These are phyloP conservation scores for Nepenthes gracilis DNA, from an alignment of 148 eudicot species.

Conservation along the genomic window DNA sequence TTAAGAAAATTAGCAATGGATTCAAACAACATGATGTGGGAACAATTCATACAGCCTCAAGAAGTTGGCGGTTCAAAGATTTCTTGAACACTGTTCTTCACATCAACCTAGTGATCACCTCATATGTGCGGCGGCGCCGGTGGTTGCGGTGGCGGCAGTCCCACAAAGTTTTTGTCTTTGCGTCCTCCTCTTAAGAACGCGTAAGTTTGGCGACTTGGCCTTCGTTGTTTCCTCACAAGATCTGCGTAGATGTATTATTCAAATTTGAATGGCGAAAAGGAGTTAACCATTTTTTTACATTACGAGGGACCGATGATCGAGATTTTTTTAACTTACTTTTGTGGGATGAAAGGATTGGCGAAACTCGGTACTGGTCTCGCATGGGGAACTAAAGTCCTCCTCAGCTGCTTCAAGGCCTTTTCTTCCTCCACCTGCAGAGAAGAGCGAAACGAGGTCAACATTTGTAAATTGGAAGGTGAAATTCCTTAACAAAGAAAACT, in stretches of 20 bases:
- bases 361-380: slow-evolving; percentile 89
- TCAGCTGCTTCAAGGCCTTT: slow-evolving; percentile 87
- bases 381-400: slow-evolving; percentile 87
- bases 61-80: too few species aligned
- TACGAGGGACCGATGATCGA: not conserved
- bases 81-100: too few species aligned
- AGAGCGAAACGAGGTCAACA: not conserved
- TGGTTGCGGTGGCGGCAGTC: not conserved
- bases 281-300: not conserved
- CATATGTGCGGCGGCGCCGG: too few species aligned
- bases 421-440: slow-evolving; percentile 79
- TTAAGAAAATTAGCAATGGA: too few species aligned
- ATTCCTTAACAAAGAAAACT: not conserved
- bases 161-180: slow-evolving; percentile 18
- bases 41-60: too few species aligned
- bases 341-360: slow-evolving; percentile 64
- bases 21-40: too few species aligned
- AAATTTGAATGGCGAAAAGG: not conserved
- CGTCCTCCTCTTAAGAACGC: slow-evolving; percentile 34
- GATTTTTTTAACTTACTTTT: slow-evolving; percentile 39
- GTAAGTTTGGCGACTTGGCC: slow-evolving; percentile 68
- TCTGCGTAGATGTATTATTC: slow-evolving; percentile 17
- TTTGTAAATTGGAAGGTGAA: not conserved
- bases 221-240: slow-evolving; percentile 54
- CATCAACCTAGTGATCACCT: too few species aligned